These are phyloP conservation scores for Colletotrichum spaethianum DNA, from an alignment of 2,329 filamentous ascomycete genomes.

Conservation along the genomic window DNA sequence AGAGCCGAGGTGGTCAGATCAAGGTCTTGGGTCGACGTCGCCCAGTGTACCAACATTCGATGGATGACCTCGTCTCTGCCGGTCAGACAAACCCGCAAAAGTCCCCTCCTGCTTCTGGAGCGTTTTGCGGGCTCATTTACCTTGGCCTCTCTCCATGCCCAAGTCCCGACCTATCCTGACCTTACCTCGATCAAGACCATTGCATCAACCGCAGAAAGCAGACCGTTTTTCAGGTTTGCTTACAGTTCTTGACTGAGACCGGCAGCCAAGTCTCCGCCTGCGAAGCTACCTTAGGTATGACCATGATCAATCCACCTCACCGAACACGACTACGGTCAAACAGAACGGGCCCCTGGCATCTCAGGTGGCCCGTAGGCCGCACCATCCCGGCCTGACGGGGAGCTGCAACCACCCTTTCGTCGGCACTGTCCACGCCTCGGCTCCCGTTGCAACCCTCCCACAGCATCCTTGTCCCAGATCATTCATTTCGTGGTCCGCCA, in stretches of 20 bases:
- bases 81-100: neutral
- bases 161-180: too few species aligned
- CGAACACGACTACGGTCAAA: slow-evolving; percentile 27
- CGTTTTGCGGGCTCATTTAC: neutral
- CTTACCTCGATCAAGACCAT: neutral
- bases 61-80: neutral
- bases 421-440: slow-evolving; percentile 2
- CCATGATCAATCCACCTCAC: slow-evolving; percentile 5
- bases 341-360: slow-evolving; percentile 3
- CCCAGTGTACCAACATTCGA: neutral
- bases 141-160: neutral
- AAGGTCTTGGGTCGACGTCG: neutral
- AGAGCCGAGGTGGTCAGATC: neutral
- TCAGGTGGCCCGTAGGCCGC: slow-evolving; percentile 29
- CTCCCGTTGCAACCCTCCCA: neutral
- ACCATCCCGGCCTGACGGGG: neutral
- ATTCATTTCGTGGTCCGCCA: neutral
- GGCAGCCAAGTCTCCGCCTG: neutral
- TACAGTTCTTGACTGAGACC: slow-evolving; percentile 14
- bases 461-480: slow-evolving; percentile 24
- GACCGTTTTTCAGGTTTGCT: neutral
- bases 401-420: neutral
- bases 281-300: neutral
- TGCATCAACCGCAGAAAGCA: neutral
- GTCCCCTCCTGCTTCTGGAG: slow-evolving; percentile 4